phyloP scores from a whole-genome alignment of 352 stramenopile species.

The Pythium aphanidermatum region DNA sequence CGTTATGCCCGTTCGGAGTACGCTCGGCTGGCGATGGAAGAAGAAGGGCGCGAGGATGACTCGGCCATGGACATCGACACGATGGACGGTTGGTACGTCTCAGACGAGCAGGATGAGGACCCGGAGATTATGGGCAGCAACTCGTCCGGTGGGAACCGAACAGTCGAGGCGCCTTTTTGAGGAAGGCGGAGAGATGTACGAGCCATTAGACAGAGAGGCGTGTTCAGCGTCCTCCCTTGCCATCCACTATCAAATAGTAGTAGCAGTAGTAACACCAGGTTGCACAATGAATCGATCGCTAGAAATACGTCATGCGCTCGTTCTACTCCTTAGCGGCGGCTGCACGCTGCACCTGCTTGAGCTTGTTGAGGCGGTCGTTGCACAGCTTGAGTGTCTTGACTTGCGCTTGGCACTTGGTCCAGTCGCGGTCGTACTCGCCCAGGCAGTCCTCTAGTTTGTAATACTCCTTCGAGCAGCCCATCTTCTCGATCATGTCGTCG shows the following conservation, averaged over 20 bases:
- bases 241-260: no score
- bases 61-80: slow-evolving; percentile 87
- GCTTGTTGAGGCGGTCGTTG: slow-evolving; percentile 59
- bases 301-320: no score
- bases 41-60: slow-evolving; percentile 91
- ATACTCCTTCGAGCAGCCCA: slow-evolving; percentile 77
- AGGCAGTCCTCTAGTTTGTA: slow-evolving; percentile 85
- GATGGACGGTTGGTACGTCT: slow-evolving; percentile 88
- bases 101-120: slow-evolving; percentile 73
- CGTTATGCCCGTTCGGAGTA: slow-evolving; percentile 97
- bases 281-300: no score
- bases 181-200: neutral
- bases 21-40: slow-evolving; percentile 94
- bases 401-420: slow-evolving; percentile 79
- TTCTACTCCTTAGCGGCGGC: neutral
- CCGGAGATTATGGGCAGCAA: slow-evolving; percentile 33
- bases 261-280: no score
- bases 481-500: slow-evolving; percentile 82
- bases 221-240: neutral
- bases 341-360: slow-evolving; percentile 37
- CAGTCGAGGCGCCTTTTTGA: slow-evolving; percentile 69
- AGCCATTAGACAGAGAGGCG: slow-evolving; percentile 12
- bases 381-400: slow-evolving; percentile 75
- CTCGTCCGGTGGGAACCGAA: slow-evolving; percentile 28
- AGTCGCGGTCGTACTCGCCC: slow-evolving; percentile 74